Percentiles rank a stretch among this genome's conserved stretches.
phyloP scores from a whole-genome alignment of 768 basidiomycete genomes.

The Tylopilus balloui region DNA sequence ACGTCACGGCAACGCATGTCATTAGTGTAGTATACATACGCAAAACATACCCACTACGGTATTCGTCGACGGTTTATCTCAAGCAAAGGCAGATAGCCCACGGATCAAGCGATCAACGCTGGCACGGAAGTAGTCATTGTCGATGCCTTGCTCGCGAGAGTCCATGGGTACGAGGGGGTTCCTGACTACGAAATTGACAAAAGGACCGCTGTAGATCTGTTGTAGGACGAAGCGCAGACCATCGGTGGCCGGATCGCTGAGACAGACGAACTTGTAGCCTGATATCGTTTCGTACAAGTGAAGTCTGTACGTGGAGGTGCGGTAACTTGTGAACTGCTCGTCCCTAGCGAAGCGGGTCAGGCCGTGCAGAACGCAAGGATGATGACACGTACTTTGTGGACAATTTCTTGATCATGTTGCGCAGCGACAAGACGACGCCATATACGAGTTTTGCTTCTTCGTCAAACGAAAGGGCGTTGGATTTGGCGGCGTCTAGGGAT shows the following conservation, averaged over 20 bases:
- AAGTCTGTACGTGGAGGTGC: constrained; percentile 88
- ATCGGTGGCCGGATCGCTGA: constrained; percentile 82
- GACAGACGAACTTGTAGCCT: constrained; percentile 93
- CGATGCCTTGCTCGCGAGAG: constrained; percentile 77
- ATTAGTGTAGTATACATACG: constrained; percentile 18
- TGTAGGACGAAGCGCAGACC: constrained; percentile 76
- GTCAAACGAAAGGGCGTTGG: constrained; percentile 78
- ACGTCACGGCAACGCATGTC: constrained; percentile 4
- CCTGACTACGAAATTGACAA: constrained; percentile 88
- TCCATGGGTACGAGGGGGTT: constrained; percentile 88
- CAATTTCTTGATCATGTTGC: constrained; percentile 94
- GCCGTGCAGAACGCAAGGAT: neutral
- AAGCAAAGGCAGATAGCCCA: constrained; percentile 47
- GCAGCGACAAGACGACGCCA: constrained; percentile 84
- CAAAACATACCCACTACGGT: constrained; percentile 20
- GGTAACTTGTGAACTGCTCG: constrained; percentile 87
- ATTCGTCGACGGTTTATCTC: neutral
- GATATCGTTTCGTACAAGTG: constrained; percentile 90
- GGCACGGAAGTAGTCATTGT: constrained; percentile 86
- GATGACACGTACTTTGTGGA: constrained; percentile 56
- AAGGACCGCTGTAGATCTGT: constrained; percentile 92
- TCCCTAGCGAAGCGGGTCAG: constrained; percentile 46
- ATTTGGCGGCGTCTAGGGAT: constrained; percentile 21
- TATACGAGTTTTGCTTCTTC: constrained; percentile 98
- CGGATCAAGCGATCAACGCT: constrained; percentile 74